phyloP scores from a whole-genome alignment of 345 rosid genomes.

The Syzygium jambos region DNA sequence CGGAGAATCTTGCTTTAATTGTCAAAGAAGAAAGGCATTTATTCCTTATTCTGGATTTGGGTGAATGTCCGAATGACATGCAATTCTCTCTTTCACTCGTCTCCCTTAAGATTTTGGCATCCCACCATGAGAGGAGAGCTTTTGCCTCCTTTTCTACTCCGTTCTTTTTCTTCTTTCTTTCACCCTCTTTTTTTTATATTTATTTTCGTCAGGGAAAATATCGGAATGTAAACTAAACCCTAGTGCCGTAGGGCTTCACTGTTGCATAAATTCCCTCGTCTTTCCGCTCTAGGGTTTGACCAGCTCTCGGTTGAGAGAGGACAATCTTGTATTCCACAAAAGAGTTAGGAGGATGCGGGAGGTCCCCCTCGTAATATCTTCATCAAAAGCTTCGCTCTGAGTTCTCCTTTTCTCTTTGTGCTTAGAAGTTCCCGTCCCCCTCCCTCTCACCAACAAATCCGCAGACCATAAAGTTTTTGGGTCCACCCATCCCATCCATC shows the following conservation, averaged over 20 bases:
- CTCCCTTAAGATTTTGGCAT: neutral
- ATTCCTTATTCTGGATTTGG: conserved; percentile 28
- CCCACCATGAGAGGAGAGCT: neutral
- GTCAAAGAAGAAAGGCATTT: conserved; percentile 81
- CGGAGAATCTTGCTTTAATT: conserved; percentile 46
- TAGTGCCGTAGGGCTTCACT: neutral
- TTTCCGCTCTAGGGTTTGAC: neutral
- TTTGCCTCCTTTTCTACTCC: neutral
- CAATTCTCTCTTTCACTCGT: neutral
- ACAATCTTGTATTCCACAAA: conserved; percentile 86
- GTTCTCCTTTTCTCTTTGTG: neutral
- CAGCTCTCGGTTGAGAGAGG: conserved; percentile 4
- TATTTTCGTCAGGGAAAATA: neutral
- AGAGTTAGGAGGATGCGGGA: neutral
- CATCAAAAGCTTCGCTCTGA: neutral
- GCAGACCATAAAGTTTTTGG: neutral
- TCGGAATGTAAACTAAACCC: neutral
- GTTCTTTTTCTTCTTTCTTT: neutral
- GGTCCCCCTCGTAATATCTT: neutral
- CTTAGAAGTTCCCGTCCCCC: neutral
- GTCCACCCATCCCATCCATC: neutral
- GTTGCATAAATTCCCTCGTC: neutral
- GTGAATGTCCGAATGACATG: neutral
- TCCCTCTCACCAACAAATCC: neutral
- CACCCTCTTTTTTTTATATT: neutral